Percentiles rank a stretch among this genome's conserved stretches.
phyloP scores from a whole-genome alignment of 208 protist genomes.

The Polymyxa betae region DNA sequence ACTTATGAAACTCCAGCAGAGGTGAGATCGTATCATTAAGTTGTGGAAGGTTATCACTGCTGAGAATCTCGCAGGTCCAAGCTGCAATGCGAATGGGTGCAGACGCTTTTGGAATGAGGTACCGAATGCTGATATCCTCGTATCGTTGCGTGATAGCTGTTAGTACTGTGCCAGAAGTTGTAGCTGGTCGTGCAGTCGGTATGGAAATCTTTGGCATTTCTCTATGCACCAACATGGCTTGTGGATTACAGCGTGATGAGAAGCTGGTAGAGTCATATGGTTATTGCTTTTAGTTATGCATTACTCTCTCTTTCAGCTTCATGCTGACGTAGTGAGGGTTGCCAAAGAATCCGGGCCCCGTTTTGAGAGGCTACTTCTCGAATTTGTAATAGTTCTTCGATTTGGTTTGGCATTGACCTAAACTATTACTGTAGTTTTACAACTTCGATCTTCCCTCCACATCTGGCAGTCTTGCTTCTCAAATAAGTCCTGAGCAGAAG shows the following conservation, averaged over 20 bases:
- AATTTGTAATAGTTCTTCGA: background rate
- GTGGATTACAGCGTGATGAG: background rate
- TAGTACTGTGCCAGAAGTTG: constrained; percentile 14
- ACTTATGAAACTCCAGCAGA: constrained; percentile 37
- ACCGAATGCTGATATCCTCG: background rate
- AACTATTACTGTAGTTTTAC: background rate
- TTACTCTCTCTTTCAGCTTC: background rate
- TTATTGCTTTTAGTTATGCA: background rate
- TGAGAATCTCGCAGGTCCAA: background rate
- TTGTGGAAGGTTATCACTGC: background rate
- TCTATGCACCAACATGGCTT: constrained; percentile 32
- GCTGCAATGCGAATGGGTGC: constrained; percentile 17
- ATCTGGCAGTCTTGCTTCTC: background rate
- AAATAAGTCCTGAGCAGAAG: background rate
- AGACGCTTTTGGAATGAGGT: constrained; percentile 38
- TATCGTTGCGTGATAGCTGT: background rate
- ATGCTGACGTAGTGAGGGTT: background rate
- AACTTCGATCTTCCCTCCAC: background rate
- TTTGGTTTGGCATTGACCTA: background rate
- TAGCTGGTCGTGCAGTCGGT: constrained; percentile 17
- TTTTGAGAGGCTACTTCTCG: constrained; percentile 5
- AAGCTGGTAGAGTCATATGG: background rate
- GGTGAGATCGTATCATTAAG: background rate
- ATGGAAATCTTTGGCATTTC: constrained; percentile 50
- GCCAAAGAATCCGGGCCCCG: constrained; percentile 32